These are phyloP conservation scores for Pseudogymnoascus sp. DNA, from an alignment of 2,329 filamentous ascomycete species.

Conservation along the genomic window DNA sequence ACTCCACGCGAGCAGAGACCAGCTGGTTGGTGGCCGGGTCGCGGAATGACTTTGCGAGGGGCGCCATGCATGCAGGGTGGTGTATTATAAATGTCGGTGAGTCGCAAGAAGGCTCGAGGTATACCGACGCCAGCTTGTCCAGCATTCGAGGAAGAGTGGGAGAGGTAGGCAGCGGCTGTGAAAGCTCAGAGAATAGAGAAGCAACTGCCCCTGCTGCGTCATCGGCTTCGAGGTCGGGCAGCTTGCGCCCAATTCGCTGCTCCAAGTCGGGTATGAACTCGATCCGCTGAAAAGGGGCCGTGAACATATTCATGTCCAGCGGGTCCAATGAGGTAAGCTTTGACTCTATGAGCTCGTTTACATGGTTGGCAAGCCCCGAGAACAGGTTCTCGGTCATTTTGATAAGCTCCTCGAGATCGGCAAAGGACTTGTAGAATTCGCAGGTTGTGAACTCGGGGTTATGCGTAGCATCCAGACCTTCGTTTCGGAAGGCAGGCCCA, in stretches of 20 bases:
- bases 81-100: constrained; percentile 78
- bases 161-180: constrained; percentile 41
- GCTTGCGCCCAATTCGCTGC: constrained; percentile 44
- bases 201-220: constrained; percentile 53
- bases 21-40: constrained; percentile 64
- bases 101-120: constrained; percentile 69
- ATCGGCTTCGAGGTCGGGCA: constrained; percentile 34
- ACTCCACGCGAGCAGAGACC: constrained; percentile 74
- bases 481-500: constrained; percentile 85
- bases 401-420: constrained; percentile 68
- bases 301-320: constrained; percentile 42
- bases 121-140: constrained; percentile 67
- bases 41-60: constrained; percentile 77
- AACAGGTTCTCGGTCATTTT: constrained; percentile 67
- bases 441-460: constrained; percentile 97
- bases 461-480: constrained; percentile 83
- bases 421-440: constrained; percentile 89
- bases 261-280: constrained; percentile 81
- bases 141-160: constrained; percentile 63
- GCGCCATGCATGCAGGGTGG: constrained; percentile 85
- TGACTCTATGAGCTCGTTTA: constrained; percentile 38
- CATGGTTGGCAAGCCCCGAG: constrained; percentile 46
- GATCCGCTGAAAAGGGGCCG: constrained; percentile 55
- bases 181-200: constrained; percentile 43
- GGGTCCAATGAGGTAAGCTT: constrained; percentile 40